phyloP scores from a whole-genome alignment of 1,139 yeast genomes.

The Pichia sp. region DNA sequence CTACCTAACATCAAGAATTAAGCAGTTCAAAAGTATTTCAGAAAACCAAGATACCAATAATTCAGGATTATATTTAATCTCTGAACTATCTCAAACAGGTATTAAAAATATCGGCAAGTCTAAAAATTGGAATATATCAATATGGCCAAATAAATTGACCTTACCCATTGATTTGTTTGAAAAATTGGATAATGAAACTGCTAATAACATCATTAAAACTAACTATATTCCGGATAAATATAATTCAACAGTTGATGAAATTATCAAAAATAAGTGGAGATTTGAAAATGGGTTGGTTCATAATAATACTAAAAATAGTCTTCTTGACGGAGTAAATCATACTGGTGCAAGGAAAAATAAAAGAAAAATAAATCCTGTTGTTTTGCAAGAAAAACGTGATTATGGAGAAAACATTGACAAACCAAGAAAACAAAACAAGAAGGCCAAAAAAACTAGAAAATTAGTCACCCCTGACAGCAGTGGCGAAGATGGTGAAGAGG shows the following conservation, averaged over 20 bases:
- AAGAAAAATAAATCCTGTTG: background rate
- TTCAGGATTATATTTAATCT: constrained; percentile 46
- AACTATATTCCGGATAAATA: constrained; percentile 7
- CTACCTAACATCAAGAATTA: constrained; percentile 71
- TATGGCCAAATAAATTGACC: constrained; percentile 76
- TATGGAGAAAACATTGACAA: background rate
- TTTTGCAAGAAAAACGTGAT: background rate
- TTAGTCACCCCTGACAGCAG: background rate
- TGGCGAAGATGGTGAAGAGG: constrained; percentile 1
- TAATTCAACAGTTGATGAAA: constrained; percentile 1
- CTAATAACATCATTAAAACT: constrained; percentile 3
- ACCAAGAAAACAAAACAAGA: background rate
- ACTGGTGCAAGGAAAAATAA: background rate
- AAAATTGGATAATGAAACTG: constrained; percentile 19
- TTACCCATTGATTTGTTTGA: constrained; percentile 60
- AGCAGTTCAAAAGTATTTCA: constrained; percentile 49
- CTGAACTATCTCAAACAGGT: constrained; percentile 68
- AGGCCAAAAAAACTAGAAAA: background rate
- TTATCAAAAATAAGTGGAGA: constrained; percentile 12
- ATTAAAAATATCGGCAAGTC: constrained; percentile 52
- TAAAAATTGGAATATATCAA: constrained; percentile 62
- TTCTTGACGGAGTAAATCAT: too few species aligned
- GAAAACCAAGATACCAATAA: constrained; percentile 23
- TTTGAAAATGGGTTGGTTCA: background rate
- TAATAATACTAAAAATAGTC: background rate